These are phyloP conservation scores for Endotrypanum monterogeii DNA, from an alignment of 208 protist genomes.

Conservation along the genomic window DNA sequence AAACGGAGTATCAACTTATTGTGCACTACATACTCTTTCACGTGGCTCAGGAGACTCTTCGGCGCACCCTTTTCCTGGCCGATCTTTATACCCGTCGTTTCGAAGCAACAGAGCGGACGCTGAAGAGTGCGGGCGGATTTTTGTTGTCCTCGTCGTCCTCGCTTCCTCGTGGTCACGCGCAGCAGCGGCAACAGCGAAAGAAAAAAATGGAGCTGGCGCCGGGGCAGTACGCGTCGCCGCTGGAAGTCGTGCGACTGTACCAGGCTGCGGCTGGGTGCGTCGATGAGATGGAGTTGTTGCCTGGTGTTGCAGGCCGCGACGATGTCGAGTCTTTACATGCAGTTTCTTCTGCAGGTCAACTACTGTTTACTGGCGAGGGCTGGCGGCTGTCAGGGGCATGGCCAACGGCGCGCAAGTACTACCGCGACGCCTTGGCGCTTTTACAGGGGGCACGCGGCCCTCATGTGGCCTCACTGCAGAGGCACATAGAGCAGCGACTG, in stretches of 20 bases:
- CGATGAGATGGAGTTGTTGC: slow-evolving; percentile 81
- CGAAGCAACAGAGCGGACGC: slow-evolving; percentile 62
- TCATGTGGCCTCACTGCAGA: slow-evolving; percentile 35
- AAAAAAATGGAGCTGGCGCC: slow-evolving; percentile 55
- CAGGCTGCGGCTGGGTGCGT: slow-evolving; percentile 64
- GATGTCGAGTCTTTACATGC: slow-evolving; percentile 56
- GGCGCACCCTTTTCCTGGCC: slow-evolving; percentile 74
- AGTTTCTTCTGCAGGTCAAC: slow-evolving; percentile 54
- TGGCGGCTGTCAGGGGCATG: slow-evolving; percentile 53
- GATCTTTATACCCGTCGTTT: slow-evolving; percentile 74
- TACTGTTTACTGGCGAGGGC: slow-evolving; percentile 73
- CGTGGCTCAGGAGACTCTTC: slow-evolving; percentile 64
- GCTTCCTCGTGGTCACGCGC: neutral
- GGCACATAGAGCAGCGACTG: slow-evolving; percentile 40
- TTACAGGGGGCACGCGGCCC: slow-evolving; percentile 28
- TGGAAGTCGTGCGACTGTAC: slow-evolving; percentile 87
- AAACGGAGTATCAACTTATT: slow-evolving; percentile 75
- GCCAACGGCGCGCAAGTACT: slow-evolving; percentile 38
- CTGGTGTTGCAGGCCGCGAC: slow-evolving; percentile 59
- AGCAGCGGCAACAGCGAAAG: slow-evolving; percentile 8
- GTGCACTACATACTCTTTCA: slow-evolving; percentile 85
- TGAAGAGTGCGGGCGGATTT: slow-evolving; percentile 23
- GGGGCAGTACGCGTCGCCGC: slow-evolving; percentile 74
- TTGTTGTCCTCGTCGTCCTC: neutral
- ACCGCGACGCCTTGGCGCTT: slow-evolving; percentile 44